Percentiles rank a stretch among this genome's conserved stretches.
Evolutionary conservation across 345 rosid genomes (phyloP).

Genomic region (Euclidium syriacum): DNA sequence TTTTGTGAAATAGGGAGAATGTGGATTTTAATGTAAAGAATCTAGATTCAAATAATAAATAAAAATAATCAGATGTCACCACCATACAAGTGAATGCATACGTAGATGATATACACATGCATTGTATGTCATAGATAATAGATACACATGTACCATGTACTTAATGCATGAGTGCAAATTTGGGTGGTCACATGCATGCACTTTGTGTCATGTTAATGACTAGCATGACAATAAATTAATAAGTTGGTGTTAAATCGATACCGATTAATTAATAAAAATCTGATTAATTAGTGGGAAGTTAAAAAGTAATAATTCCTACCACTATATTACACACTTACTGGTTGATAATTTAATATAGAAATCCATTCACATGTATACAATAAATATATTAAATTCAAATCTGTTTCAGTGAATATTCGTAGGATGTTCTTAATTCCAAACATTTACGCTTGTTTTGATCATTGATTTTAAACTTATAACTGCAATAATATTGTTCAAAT

Average conservation of each 20-base stretch:
- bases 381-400: background rate
- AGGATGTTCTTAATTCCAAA: background rate
- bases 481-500: no score
- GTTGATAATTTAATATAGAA: background rate
- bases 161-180: background rate
- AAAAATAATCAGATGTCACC: no score
- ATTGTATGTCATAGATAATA: no score
- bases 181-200: constrained; percentile 26
- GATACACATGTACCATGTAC: constrained; percentile 5
- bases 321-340: background rate
- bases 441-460: no score
- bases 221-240: background rate
- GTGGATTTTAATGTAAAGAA: no score
- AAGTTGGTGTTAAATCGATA: background rate
- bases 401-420: background rate
- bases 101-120: no score
- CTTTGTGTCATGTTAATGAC: constrained; percentile 4
- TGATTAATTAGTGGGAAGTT: constrained; percentile 15
- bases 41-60: no score
- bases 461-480: no score
- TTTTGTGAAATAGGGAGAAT: no score
- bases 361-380: background rate
- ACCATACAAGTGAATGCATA: no score
- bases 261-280: background rate
- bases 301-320: constrained; percentile 2